These are phyloP conservation scores for Dactylellina sp. DNA, from an alignment of 2,329 filamentous ascomycete genomes.

Conservation along the genomic window DNA sequence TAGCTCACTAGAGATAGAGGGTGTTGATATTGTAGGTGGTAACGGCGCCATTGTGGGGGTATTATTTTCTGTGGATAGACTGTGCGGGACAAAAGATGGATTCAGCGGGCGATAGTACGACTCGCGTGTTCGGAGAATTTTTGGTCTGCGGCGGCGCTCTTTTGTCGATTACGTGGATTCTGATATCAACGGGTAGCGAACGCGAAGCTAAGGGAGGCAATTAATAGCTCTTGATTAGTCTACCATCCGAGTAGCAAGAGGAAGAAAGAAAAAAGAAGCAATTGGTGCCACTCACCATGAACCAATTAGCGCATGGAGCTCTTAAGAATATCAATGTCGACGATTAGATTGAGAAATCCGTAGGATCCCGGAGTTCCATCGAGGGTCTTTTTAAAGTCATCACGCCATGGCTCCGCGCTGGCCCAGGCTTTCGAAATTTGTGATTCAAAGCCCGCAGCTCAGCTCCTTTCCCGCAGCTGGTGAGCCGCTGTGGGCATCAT, in stretches of 20 bases:
- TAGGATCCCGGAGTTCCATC: background rate
- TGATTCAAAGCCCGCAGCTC: conserved; percentile 9
- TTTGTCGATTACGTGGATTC: background rate
- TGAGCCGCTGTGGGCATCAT: conserved; percentile 45
- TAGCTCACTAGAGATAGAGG: conserved; percentile 21
- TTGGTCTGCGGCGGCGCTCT: background rate
- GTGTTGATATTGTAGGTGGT: conserved; percentile 23
- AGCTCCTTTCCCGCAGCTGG: conserved; percentile 12
- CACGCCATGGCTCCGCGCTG: conserved; percentile 17
- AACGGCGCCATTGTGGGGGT: conserved; percentile 46
- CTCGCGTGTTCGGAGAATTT: background rate
- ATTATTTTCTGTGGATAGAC: conserved; percentile 14
- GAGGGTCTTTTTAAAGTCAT: conserved; percentile 24
- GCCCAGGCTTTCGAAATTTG: conserved; percentile 6
- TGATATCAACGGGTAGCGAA: no score
- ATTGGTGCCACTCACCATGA: background rate
- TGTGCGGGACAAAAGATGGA: conserved; percentile 4
- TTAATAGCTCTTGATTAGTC: no score
- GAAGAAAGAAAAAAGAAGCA: background rate
- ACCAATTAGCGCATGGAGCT: background rate
- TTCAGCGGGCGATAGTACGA: background rate
- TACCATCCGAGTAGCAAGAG: no score
- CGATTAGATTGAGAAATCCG: background rate
- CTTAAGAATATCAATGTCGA: no score
- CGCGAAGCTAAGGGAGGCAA: no score